These are phyloP conservation scores for Eucalyptus viminalis DNA, from an alignment of 345 rosid genomes.

Conservation along the genomic window DNA sequence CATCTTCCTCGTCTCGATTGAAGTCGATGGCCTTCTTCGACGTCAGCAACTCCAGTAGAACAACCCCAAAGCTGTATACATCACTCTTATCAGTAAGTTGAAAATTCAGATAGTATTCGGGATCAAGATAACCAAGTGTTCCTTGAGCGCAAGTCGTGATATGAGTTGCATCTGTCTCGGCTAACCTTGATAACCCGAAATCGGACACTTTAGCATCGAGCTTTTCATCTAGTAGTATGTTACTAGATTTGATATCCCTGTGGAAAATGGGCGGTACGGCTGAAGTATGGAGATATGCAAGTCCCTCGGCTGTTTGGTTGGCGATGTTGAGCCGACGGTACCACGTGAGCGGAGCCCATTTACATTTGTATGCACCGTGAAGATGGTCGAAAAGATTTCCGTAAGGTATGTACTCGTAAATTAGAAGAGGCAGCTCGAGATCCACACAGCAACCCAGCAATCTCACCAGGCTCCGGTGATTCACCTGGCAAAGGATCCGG, in stretches of 20 bases:
- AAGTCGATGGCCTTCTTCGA: conserved; percentile 39
- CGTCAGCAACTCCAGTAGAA: conserved; percentile 41
- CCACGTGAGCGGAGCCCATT: conserved; percentile 15
- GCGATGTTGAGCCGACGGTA: conserved; percentile 24
- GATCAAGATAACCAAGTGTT: conserved; percentile 53
- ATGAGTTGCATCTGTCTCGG: conserved; percentile 30
- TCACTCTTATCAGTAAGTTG: conserved; percentile 56
- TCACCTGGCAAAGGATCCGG: conserved; percentile 50
- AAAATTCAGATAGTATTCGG: conserved; percentile 44
- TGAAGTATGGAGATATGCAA: conserved; percentile 45
- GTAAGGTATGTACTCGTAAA: conserved; percentile 39
- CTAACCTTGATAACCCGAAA: conserved; percentile 46
- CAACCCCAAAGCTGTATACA: conserved; percentile 59
- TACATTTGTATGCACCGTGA: not conserved
- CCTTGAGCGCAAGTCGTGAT: conserved; percentile 52
- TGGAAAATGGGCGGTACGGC: conserved; percentile 52
- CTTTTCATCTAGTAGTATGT: conserved; percentile 38
- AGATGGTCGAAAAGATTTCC: conserved; percentile 44
- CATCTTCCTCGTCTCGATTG: conserved; percentile 36
- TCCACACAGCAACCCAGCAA: conserved; percentile 29
- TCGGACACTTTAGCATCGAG: conserved; percentile 44
- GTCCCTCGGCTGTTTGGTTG: conserved; percentile 39
- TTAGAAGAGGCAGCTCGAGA: conserved; percentile 36
- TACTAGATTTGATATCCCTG: conserved; percentile 44
- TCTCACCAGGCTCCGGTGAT: conserved; percentile 39